phyloP scores from a whole-genome alignment of 2,329 filamentous ascomycete genomes.

The Fusarium subtropicale region DNA sequence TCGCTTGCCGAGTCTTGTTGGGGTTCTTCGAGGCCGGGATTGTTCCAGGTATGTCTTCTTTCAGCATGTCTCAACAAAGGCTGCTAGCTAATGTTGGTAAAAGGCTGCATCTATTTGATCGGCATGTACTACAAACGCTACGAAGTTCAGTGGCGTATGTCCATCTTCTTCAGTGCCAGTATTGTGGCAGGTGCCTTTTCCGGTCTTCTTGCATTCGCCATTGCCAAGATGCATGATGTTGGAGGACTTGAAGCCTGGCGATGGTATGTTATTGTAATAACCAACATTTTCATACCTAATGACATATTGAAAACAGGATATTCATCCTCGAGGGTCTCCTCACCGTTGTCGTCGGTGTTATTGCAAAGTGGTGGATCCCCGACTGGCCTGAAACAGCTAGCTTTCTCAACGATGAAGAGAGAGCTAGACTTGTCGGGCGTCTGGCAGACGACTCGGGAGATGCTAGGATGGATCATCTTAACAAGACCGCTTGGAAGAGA shows the following conservation, averaged over 20 bases:
- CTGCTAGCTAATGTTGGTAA: not conserved
- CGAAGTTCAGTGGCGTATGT: constrained; percentile 21
- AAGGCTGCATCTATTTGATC: constrained; percentile 11
- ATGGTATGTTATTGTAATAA: not conserved
- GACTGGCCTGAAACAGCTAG: constrained; percentile 84
- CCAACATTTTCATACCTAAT: fast-evolving
- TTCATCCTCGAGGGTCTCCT: constrained; percentile 77
- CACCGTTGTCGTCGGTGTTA: constrained; percentile 73
- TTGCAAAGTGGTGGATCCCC: constrained; percentile 77
- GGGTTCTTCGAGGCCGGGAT: constrained; percentile 13
- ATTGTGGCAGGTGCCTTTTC: constrained; percentile 3
- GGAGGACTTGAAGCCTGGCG: constrained; percentile 14
- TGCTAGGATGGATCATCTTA: constrained; percentile 26
- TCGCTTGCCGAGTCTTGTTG: not conserved
- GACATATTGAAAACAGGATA: constrained; percentile 56
- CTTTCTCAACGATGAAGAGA: constrained; percentile 79
- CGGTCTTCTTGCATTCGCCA: not conserved
- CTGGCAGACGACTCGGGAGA: constrained; percentile 55
- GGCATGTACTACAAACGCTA: constrained; percentile 20
- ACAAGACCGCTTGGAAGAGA: constrained; percentile 65
- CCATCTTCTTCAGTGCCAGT: not conserved
- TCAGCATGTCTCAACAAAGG: fast-evolving
- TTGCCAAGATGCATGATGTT: constrained; percentile 18
- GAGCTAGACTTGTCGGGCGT: constrained; percentile 75
- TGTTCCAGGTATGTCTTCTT: not conserved